These are phyloP conservation scores for Fonsecaea pugnacius DNA, from an alignment of 2,329 filamentous ascomycete genomes.

Conservation along the genomic window DNA sequence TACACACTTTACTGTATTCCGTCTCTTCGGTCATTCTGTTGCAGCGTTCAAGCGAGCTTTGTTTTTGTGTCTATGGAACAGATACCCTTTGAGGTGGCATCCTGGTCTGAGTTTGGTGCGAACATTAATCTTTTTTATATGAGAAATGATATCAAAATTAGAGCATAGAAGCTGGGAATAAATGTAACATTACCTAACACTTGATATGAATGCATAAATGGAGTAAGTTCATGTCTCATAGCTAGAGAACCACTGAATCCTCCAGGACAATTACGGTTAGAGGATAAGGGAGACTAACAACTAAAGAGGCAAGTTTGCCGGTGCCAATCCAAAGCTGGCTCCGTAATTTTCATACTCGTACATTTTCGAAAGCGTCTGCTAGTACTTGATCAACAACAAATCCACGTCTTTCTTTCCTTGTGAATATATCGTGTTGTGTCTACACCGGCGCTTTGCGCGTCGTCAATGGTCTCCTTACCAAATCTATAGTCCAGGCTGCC, in stretches of 20 bases:
- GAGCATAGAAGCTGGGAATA: background rate
- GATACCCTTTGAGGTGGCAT: background rate
- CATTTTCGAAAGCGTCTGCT: background rate
- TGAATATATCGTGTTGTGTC: background rate
- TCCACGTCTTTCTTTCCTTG: background rate
- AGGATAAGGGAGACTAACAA: background rate
- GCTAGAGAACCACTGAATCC: no score
- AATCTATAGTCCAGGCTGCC: background rate
- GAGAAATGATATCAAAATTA: background rate
- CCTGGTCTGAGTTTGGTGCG: background rate
- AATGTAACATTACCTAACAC: background rate
- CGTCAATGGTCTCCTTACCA: background rate
- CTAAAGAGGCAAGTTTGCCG: background rate
- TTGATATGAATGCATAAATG: no score
- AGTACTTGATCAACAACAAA: background rate
- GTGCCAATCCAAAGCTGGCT: background rate
- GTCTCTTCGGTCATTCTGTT: constrained; percentile 1
- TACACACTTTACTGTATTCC: background rate
- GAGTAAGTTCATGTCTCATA: no score
- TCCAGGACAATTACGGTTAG: no score
- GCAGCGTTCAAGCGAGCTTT: constrained; percentile 23
- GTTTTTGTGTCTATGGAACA: background rate
- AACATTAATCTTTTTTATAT: background rate
- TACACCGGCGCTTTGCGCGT: background rate
- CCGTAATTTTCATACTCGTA: background rate